Base-by-base conservation (phyloP, 2,329 filamentous ascomycete genomes). In the Alternaria burnsii region DNA sequence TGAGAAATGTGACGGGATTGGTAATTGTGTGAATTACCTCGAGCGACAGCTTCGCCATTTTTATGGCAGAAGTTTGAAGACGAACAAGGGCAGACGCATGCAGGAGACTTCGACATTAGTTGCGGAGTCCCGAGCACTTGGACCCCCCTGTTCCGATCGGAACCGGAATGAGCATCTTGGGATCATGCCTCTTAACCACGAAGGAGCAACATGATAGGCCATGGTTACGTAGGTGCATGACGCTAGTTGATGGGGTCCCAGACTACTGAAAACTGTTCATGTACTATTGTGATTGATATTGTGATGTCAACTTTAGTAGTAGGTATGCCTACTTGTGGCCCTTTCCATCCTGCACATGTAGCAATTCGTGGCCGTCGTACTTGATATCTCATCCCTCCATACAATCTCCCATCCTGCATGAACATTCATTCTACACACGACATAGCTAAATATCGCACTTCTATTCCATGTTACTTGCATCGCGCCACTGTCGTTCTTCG, bases 41-140 rank as follows among this genome's bases (percentile, higher is more conserved):
- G 42, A 75, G 70, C 50, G 69, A 72, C 41, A 73, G 67, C 36
- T 59, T 60, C 34, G 67, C 50, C 72, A 74, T 75, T 55, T 55
- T 66, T 57, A n/a, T n/a, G 36, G 30, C 16, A 11, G 47, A 28
- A 48, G n/a, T 47, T 30, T 44, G 40, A 52, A 32, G 40, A 41
- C 38, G 44, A 43, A 42, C 41, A 50, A 55, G 28, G 22, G 16
- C 40, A 48, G 52, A 30, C 20, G 44, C 32, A 42, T 51, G 42
- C 34, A 44, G 48, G 47, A 53, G 41, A 47, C 54, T 61, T 44
- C n/a, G 48, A 52, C 40, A 28, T 61, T 36, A 26, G 40, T 32
- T 61, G 58, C 41, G 53, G 61, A 63, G 54, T 61, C 42, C 58
- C 61, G 61, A 61, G 14, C 53, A 22, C 47, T 41, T 58, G 41